Base-by-base conservation (phyloP, 345 rosid species). In the Excoecaria agallocha region DNA sequence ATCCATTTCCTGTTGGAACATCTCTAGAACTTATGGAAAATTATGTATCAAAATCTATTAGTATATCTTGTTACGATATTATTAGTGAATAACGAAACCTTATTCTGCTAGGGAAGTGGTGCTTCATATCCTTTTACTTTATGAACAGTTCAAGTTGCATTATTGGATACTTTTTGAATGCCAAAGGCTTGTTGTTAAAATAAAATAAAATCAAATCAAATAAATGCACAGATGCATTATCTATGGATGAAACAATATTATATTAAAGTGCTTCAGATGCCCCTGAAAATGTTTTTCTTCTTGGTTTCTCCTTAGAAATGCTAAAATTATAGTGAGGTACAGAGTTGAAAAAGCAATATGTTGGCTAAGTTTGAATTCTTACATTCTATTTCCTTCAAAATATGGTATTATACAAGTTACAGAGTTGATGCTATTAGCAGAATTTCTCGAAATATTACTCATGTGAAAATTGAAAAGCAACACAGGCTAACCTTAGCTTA, bases 401-500 rank as follows among this genome's bases (percentile, higher is more conserved):
- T 2, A 41, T 1, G n/a, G 41, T 48, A 56, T 46, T 48, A 25
- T 15, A 20, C 2, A 2, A 37, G 61, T 71, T 25, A 22, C 41
- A 20, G 22, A 73, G 41, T 6, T 30, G 48, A 56, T 38, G 15
- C 55, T 7, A 51, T 16, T 30, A 70, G 54, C 69, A 25, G 5
- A 45, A 39, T 41, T 49, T 51, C 30, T 70, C 46, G 9, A 46
- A 30, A 70, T 0, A 51, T 6, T 16, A 41, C 56, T 49, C 35
- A 20, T 13, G 24, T n/a, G n/a, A 39, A 35, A 65, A 41, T 25
- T 52, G 50, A 70, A 25, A 66, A 62, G 56, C 17, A 17, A 46
- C 38, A 63, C 17, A 65, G 51, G 76, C 92, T 79, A 82, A 93
- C 97, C 99, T 95, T 80, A 95, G 87, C 82, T 95, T 93, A 72